Base-by-base conservation (phyloP, 2,329 filamentous ascomycete genomes). In the Phialophora expanda region DNA sequence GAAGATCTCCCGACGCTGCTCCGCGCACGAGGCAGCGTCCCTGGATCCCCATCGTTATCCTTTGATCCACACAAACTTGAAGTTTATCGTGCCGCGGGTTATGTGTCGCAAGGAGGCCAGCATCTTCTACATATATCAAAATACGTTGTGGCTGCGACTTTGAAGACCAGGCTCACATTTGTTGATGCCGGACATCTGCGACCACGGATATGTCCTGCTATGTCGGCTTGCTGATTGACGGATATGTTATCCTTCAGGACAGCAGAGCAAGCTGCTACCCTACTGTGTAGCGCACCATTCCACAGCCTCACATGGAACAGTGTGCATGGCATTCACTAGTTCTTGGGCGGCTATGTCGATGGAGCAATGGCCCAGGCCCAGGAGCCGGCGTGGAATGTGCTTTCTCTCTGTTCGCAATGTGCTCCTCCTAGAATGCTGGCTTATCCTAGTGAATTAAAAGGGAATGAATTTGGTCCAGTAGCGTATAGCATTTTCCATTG, bases 1-100 rank as follows among this genome's bases (percentile, higher is more conserved):
- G 57, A 1, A 80, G 69, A 12, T 66, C 67, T 0, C 76, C 77
- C 4, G 74, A 69, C 7, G 73, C 72, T 28, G 32, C 3, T 24
- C 66, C 66, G 4, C 17, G 12, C 17, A 65, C 58, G 12, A 66
- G 59, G 28, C 53, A 59, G 30, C 59, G 64, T 24, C 59, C 64
- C 22, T 20, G 51, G 17, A 54, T 20, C 1, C 12, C 12, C 51
- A 54, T 54, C 26, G 17, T 26, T 32, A 17, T 8, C 14, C n/a
- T 30, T n/a, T 54, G 34, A 17, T 41, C 5, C 34, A 7, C 14
- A 41, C 34, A 41, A 41, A 41, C 34, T 41, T 5, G 34, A 14
- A 41, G 14, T 6, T 2, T 2, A 17, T 41, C 34, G 34, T 41
- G 6, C 34, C 12, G 14, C 12, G 6, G 34, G 34, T 41, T 17